Evolutionary conservation across 2,329 filamentous ascomycete species (phyloP).

Genomic region (Ascochyta fabae): DNA sequence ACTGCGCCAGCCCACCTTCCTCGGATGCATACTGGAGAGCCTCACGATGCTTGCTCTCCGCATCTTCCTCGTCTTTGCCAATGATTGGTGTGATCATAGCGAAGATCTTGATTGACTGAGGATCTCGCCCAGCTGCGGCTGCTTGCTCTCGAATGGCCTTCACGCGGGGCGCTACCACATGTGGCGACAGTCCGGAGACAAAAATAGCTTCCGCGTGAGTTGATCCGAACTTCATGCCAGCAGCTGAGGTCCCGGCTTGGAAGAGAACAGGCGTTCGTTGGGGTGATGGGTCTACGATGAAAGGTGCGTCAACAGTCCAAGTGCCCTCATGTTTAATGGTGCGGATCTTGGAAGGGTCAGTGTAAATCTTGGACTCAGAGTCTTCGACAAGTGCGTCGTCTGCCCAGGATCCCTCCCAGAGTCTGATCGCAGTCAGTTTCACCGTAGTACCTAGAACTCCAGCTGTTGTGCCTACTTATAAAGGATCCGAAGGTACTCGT

Average conservation of each 20-base stretch:
- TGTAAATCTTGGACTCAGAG: conserved; percentile 63
- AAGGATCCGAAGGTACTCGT: conserved; percentile 71
- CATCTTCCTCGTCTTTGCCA: conserved; percentile 68
- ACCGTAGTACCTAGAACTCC: too few relatives aligned
- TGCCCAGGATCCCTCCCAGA: conserved; percentile 69
- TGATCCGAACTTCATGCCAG: conserved; percentile 69
- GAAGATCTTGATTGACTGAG: conserved; percentile 67
- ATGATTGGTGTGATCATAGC: conserved; percentile 69
- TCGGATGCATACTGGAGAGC: conserved; percentile 64
- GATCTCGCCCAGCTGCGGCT: conserved; percentile 61
- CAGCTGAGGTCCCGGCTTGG: conserved; percentile 70
- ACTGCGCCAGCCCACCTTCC: conserved; percentile 71
- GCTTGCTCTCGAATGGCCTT: conserved; percentile 66
- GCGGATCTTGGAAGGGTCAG: conserved; percentile 62
- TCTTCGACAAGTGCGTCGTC: conserved; percentile 67
- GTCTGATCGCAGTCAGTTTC: conserved; percentile 1
- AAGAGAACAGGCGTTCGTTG: conserved; percentile 71
- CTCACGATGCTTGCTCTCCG: conserved; percentile 65
- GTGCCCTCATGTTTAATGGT: conserved; percentile 67
- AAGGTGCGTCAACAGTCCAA: conserved; percentile 64
- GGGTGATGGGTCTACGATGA: conserved; percentile 69
- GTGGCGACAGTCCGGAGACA: conserved; percentile 67
- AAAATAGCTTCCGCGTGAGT: conserved; percentile 74
- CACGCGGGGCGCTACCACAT: conserved; percentile 64
- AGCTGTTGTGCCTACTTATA: conserved; percentile 58